Percentiles rank a stretch among this genome's conserved stretches.
phyloP scores from a whole-genome alignment of 306 rosid genomes.

The Vigna trinervia region DNA sequence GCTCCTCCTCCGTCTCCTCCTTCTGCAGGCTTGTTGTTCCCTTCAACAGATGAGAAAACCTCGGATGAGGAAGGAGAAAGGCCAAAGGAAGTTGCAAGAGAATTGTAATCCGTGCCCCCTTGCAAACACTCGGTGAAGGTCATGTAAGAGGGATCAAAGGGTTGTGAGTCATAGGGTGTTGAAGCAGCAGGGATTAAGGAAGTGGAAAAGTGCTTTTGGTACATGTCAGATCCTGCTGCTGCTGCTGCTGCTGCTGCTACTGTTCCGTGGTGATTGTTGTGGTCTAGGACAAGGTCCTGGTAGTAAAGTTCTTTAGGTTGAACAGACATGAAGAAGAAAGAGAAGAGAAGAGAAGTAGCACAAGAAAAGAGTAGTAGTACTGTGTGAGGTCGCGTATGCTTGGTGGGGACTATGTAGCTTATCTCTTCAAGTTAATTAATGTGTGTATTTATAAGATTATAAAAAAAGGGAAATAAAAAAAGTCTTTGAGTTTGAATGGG shows the following conservation, averaged over 20 bases:
- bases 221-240: conserved; percentile 42
- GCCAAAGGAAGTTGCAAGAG: conserved; percentile 65
- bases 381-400: conserved; percentile 23
- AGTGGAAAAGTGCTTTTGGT: conserved; percentile 46
- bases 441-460: conserved; percentile 41
- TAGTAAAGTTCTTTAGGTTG: conserved; percentile 56
- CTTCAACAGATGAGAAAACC: conserved; percentile 60
- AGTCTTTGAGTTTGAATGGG: conserved; percentile 74
- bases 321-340: conserved; percentile 67
- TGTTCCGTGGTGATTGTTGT: conserved; percentile 44
- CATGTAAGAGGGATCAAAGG: conserved; percentile 61
- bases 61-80: conserved; percentile 73
- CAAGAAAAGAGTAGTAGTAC: conserved; percentile 9
- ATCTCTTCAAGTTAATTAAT: conserved; percentile 46
- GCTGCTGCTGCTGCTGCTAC: neutral
- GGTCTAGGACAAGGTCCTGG: conserved; percentile 57
- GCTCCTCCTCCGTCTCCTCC: conserved; percentile 24
- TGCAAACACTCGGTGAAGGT: conserved; percentile 66
- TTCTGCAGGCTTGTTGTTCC: conserved; percentile 44
- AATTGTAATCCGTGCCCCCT: conserved; percentile 65
- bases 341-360: conserved; percentile 9
- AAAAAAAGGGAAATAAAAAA: neutral
- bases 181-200: conserved; percentile 40
- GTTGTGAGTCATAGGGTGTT: conserved; percentile 47
- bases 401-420: conserved; percentile 47